Evolutionary conservation across 306 rosid species (phyloP).

Genomic region (Lablab purpureus): DNA sequence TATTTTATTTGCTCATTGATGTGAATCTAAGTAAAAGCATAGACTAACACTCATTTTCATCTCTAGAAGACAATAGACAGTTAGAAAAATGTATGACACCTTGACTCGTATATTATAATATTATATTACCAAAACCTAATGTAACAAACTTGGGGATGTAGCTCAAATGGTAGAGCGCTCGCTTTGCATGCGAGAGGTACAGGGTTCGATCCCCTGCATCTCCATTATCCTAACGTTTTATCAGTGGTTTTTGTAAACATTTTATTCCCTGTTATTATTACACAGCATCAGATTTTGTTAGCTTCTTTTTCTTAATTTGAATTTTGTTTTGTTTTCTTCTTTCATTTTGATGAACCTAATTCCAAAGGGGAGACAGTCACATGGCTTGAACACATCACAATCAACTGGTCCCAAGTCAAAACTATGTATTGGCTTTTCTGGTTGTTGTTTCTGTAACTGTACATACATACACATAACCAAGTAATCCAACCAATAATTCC

Average conservation of each 20-base stretch:
- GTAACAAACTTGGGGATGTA: constrained; percentile 34
- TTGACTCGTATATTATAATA: too few relatives aligned
- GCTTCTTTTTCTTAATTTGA: neutral
- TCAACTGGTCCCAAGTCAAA: constrained; percentile 15
- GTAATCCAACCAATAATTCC: neutral
- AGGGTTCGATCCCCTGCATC: constrained; percentile 62
- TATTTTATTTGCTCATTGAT: too few relatives aligned
- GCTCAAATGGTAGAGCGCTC: constrained; percentile 59
- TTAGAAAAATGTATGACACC: too few relatives aligned
- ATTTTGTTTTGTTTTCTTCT: too few relatives aligned
- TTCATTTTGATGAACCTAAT: neutral
- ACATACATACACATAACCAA: neutral
- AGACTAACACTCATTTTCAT: too few relatives aligned
- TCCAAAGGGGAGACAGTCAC: neutral
- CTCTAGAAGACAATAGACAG: too few relatives aligned
- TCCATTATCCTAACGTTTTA: neutral
- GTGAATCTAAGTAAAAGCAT: too few relatives aligned
- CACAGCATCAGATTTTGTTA: too few relatives aligned
- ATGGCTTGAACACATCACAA: constrained; percentile 9
- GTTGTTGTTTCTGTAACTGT: neutral
- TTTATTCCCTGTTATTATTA: neutral
- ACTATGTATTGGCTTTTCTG: neutral
- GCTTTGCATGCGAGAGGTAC: constrained; percentile 54
- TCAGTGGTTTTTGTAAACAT: too few relatives aligned
- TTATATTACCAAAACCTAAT: too few relatives aligned